Percentiles rank a stretch among this genome's conserved stretches.
These are phyloP conservation scores for Gossypium thurberi DNA, from an alignment of 345 rosid genomes.

Conservation along the genomic window DNA sequence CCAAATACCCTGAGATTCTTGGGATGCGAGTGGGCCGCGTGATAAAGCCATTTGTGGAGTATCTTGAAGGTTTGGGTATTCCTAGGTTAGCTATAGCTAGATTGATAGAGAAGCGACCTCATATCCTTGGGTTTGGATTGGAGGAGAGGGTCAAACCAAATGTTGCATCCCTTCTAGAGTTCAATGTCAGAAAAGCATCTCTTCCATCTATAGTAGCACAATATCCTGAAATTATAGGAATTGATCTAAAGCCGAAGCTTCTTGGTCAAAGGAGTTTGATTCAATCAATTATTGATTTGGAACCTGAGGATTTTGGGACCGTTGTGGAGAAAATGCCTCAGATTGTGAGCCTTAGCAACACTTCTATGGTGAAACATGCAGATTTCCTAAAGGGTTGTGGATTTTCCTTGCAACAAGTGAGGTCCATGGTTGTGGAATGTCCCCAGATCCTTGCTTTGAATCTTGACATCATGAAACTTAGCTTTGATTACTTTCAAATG, in stretches of 20 bases:
- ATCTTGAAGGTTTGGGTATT: slow-evolving; percentile 64
- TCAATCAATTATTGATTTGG: slow-evolving; percentile 37
- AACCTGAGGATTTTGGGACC: slow-evolving; percentile 53
- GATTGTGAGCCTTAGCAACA: slow-evolving; percentile 53
- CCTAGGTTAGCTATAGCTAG: slow-evolving; percentile 82
- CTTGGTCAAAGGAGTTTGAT: slow-evolving; percentile 49
- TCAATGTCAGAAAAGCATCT: slow-evolving; percentile 41
- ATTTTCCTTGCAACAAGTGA: slow-evolving; percentile 49
- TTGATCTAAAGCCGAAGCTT: slow-evolving; percentile 61
- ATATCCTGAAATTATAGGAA: slow-evolving; percentile 81
- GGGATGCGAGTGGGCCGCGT: slow-evolving; percentile 90
- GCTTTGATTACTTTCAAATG: slow-evolving; percentile 55
- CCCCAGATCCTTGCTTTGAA: slow-evolving; percentile 86
- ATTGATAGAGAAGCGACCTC: slow-evolving; percentile 77
- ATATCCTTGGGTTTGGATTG: slow-evolving; percentile 70
- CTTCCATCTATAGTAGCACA: slow-evolving; percentile 81
- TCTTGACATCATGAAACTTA: slow-evolving; percentile 69
- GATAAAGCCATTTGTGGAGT: slow-evolving; percentile 81
- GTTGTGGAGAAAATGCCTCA: slow-evolving; percentile 86
- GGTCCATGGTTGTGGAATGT: slow-evolving; percentile 70
- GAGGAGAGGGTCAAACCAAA: slow-evolving; percentile 57
- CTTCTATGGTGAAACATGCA: slow-evolving; percentile 55
- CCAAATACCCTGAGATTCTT: slow-evolving; percentile 72
- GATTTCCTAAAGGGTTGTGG: slow-evolving; percentile 66
- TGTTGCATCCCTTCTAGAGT: slow-evolving; percentile 51